Base-by-base conservation (phyloP, 768 basidiomycete genomes). In the Rhodosporidiobolus odoratus region DNA sequence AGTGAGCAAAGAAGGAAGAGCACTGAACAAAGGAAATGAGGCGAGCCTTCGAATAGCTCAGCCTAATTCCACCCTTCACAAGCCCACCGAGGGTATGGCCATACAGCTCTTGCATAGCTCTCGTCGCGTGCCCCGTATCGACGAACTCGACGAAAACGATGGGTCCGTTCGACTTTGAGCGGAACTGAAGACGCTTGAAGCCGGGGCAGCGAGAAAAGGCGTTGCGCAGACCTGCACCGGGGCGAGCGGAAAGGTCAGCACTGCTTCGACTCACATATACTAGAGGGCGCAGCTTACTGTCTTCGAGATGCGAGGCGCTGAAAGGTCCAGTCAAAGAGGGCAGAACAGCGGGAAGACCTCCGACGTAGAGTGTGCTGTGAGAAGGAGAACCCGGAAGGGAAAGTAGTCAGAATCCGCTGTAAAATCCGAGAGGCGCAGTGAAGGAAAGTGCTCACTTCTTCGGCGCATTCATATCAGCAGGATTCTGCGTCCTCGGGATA, bases 101-200 rank as follows among this genome's bases (percentile, higher is more conserved):
- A 66, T 96, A 92, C 70, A 97, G 83, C 57, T 93, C 89, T 68
- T 88, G 86, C 76, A 98, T 83, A n/a, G 95, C 90, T 78, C 85
- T 87, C 13, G 91, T 87, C 16, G 96, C 96, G 77, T 83, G 86
- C 16, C 83, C 80, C 30, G 96, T 91, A 78, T 94, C 92, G 66
- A 96, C 91, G 75, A 98, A 99, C 90, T 99, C 96, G 54, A 98
- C 93, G 79, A 98, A 98, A 80, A 96, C 98, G 94, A 98, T 98
- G 13, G 95, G 95, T 1, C 96, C 94, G 76, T 94, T 94, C 79
- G 86, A 91, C 82, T 99, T 99, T 77, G 95, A 92, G 62, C 94
- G 84, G 83, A 93, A 98, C 77, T 89, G 92, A 72, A 99, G 84
- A 76, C 94, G 90, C 67, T 91, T 88, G 81, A 88, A 99, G 4